Percentiles rank a stretch among this genome's conserved stretches.
Evolutionary conservation across 129 eudicot genomes (phyloP).

Genomic region (Flaveria trinervia): DNA sequence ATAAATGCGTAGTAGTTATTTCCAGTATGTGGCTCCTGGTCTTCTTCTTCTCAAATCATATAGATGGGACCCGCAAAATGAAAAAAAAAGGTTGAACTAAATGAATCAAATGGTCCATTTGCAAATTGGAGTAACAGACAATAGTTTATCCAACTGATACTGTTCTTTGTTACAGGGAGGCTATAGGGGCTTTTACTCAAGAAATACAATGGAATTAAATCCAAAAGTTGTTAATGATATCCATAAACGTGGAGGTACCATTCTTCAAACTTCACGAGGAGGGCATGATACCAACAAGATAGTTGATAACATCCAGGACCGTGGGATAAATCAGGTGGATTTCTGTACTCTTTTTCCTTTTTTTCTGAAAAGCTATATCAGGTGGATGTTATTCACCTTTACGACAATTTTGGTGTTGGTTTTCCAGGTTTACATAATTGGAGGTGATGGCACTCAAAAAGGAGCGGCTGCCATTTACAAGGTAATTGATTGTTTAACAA

Average conservation of each 20-base stretch:
- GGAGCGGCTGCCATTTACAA: slow-evolving; percentile 92
- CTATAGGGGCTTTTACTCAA: slow-evolving; percentile 84
- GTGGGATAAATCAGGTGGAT: slow-evolving; percentile 87
- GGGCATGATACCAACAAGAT: slow-evolving; percentile 94
- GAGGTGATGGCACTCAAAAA: slow-evolving; percentile 98
- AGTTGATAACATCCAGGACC: slow-evolving; percentile 94
- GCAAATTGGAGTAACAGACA: not conserved
- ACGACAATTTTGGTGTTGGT: slow-evolving; percentile 17
- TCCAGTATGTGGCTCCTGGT: not conserved
- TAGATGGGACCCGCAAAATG: not conserved
- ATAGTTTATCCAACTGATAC: not conserved
- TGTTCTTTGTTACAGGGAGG: slow-evolving; percentile 63
- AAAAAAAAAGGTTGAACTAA: not conserved
- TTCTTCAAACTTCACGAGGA: slow-evolving; percentile 93
- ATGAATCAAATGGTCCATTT: not conserved
- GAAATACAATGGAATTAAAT: slow-evolving; percentile 64
- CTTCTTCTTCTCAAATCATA: slow-evolving; percentile 11
- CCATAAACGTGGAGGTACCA: slow-evolving; percentile 97
- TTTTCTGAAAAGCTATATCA: slow-evolving; percentile 46
- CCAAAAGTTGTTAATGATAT: slow-evolving; percentile 91
- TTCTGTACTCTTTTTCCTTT: slow-evolving; percentile 3
- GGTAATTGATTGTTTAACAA: slow-evolving; percentile 44
- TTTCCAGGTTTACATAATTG: slow-evolving; percentile 88
- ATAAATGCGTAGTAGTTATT: not conserved
- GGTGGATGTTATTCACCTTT: slow-evolving; percentile 34